These are phyloP conservation scores for Chalciporus piperatus DNA, from an alignment of 768 basidiomycete genomes.

Conservation along the genomic window DNA sequence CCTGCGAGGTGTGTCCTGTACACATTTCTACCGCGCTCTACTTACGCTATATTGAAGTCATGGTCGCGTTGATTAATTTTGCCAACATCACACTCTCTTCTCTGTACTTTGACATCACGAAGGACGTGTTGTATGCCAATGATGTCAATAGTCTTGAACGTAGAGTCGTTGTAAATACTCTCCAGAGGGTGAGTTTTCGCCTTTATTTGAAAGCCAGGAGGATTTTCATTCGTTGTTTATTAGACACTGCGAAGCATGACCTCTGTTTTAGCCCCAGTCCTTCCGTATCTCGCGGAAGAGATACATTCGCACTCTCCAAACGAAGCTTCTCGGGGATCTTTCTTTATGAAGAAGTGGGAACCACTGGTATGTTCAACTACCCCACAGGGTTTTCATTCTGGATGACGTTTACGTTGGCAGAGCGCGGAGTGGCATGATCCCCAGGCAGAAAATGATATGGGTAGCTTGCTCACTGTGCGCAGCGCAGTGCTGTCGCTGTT, in stretches of 20 bases:
- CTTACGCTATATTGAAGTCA: constrained; percentile 46
- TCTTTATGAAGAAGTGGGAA: constrained; percentile 72
- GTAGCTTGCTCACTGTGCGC: constrained; percentile 57
- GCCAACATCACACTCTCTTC: constrained; percentile 83
- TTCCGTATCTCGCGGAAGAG: constrained; percentile 91
- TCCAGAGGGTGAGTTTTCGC: constrained; percentile 54
- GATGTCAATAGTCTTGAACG: constrained; percentile 49
- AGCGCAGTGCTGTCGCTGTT: constrained; percentile 60
- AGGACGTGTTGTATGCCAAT: constrained; percentile 86
- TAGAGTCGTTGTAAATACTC: constrained; percentile 62
- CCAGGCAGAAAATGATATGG: constrained; percentile 60
- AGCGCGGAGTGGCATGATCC: constrained; percentile 59
- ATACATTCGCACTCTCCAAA: constrained; percentile 44
- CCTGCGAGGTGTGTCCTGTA: constrained; percentile 58
- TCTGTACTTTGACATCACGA: constrained; percentile 88
- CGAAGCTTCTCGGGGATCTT: constrained; percentile 39
- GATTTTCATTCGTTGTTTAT: not conserved
- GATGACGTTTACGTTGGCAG: constrained; percentile 36
- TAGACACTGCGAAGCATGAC: constrained; percentile 69
- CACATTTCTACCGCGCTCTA: not conserved
- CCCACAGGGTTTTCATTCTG: not conserved
- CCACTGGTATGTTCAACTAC: constrained; percentile 50
- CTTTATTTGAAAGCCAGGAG: not conserved
- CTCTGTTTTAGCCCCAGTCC: constrained; percentile 74
- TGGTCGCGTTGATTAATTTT: constrained; percentile 71